Evolutionary conservation across 768 basidiomycete genomes (phyloP).

Genomic region (Trametes cinnabarina): DNA sequence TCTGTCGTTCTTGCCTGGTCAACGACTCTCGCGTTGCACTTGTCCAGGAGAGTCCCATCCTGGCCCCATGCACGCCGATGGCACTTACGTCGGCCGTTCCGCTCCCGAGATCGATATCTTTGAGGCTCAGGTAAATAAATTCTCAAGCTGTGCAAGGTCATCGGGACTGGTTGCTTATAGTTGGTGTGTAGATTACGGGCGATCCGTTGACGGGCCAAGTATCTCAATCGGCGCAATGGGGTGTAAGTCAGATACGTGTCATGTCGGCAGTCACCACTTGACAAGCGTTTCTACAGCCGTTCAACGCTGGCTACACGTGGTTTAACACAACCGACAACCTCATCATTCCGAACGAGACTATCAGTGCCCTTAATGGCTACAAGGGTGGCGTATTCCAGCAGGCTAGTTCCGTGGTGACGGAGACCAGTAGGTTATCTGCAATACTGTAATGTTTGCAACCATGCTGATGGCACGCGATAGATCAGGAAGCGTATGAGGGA

Average conservation of each 20-base stretch:
- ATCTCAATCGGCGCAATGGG: slow-evolving; percentile 86
- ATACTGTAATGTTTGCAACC: too few species aligned
- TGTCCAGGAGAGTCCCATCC: slow-evolving; percentile 82
- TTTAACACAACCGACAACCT: slow-evolving; percentile 60
- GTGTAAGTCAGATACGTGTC: slow-evolving; percentile 43
- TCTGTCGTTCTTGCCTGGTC: slow-evolving; percentile 74
- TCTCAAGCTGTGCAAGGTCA: too few species aligned
- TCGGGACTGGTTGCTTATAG: too few species aligned
- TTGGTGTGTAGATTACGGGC: slow-evolving; percentile 31
- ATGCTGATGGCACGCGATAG: slow-evolving; percentile 33
- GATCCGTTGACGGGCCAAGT: slow-evolving; percentile 61
- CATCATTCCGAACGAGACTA: slow-evolving; percentile 50
- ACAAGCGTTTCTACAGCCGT: slow-evolving; percentile 49
- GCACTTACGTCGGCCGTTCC: slow-evolving; percentile 73
- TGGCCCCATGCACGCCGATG: slow-evolving; percentile 72
- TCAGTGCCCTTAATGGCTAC: slow-evolving; percentile 61
- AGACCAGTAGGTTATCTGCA: slow-evolving; percentile 35
- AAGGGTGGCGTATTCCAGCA: slow-evolving; percentile 81
- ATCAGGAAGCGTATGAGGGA: slow-evolving; percentile 68
- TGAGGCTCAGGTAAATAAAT: slow-evolving; percentile 66
- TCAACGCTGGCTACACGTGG: slow-evolving; percentile 73
- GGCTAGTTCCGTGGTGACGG: slow-evolving; percentile 43
- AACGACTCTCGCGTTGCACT: slow-evolving; percentile 86
- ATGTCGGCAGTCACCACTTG: too few species aligned
- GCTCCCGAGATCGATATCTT: slow-evolving; percentile 92